Percentiles rank a stretch among this genome's conserved stretches.
phyloP scores from a whole-genome alignment of 129 eudicot species.

The Rutidosis leptorrhynchoides region DNA sequence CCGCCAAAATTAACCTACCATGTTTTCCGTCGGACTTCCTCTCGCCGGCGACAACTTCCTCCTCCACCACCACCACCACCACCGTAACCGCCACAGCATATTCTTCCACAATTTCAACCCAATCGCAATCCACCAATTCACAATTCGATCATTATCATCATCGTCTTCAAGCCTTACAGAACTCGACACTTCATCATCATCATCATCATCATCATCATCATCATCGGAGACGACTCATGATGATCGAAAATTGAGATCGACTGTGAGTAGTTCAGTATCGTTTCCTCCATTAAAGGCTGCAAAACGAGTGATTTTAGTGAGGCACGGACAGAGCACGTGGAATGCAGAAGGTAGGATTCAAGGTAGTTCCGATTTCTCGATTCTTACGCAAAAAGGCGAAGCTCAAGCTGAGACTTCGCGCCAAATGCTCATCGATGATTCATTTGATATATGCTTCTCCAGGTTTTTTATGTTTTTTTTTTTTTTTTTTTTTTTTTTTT shows the following conservation, averaged over 20 bases:
- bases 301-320: constrained; percentile 84
- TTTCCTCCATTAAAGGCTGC: constrained; percentile 55
- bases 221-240: constrained; percentile 11
- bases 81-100: background rate
- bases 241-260: constrained; percentile 29
- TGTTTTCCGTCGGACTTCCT: constrained; percentile 39
- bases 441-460: constrained; percentile 77
- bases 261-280: constrained; percentile 15
- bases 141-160: constrained; percentile 34
- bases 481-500: background rate
- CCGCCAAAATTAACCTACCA: constrained; percentile 22
- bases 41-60: constrained; percentile 35
- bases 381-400: constrained; percentile 81
- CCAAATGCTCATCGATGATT: constrained; percentile 76
- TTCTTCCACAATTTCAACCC: constrained; percentile 5
- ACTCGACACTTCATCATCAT: constrained; percentile 28
- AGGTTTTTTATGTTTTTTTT: constrained; percentile 36
- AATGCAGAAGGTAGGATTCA: constrained; percentile 94
- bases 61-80: background rate
- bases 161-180: constrained; percentile 45
- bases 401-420: constrained; percentile 83
- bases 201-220: too few relatives aligned
- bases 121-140: constrained; percentile 19
- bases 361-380: constrained; percentile 90
- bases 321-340: constrained; percentile 99